A percentile compares a stretch with the other conserved stretches of the same genome.
These are phyloP conservation scores for Stachybotrys chartarum DNA, from an alignment of 2,329 filamentous ascomycete species.

Conservation along the genomic window DNA sequence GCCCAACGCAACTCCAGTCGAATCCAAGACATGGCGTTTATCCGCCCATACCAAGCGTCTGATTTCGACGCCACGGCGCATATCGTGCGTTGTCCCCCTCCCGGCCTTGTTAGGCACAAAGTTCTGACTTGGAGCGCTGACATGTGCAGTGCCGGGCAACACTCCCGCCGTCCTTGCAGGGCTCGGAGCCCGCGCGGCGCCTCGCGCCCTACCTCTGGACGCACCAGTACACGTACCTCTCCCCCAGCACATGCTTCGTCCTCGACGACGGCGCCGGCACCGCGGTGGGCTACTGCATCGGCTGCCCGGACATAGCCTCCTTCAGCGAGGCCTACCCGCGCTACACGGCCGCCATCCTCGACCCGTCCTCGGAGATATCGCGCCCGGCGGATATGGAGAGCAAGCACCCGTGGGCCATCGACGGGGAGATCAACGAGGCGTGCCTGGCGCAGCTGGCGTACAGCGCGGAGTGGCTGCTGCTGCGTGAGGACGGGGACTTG, in stretches of 20 bases:
- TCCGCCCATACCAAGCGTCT: conserved; percentile 29
- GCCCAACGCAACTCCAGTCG: neutral
- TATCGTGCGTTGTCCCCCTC: conserved; percentile 25
- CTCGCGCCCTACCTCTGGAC: conserved; percentile 44
- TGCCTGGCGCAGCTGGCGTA: conserved; percentile 34
- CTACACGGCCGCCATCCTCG: conserved; percentile 30
- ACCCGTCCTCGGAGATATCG: conserved; percentile 12
- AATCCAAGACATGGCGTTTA: conserved; percentile 32
- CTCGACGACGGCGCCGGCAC: conserved; percentile 38
- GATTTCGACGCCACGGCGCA: conserved; percentile 33
- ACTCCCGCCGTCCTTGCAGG: conserved; percentile 33
- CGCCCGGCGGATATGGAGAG: conserved; percentile 15
- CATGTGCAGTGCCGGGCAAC: conserved; percentile 37
- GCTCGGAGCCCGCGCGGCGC: conserved; percentile 23
- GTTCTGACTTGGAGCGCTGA: too few relatives aligned
- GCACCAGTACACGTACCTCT: conserved; percentile 41
- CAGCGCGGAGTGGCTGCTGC: conserved; percentile 30
- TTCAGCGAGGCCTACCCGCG: conserved; percentile 28
- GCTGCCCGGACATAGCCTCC: conserved; percentile 32
- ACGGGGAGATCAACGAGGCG: conserved; percentile 14
- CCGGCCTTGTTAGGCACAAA: neutral
- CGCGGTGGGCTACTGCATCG: conserved; percentile 43
- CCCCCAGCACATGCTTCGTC: conserved; percentile 36
- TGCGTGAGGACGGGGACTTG: conserved; percentile 24
- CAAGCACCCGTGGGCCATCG: conserved; percentile 22